Percentiles rank a stretch among this genome's conserved stretches.
These are phyloP conservation scores for Verticillium nubilum DNA, from an alignment of 2,329 filamentous ascomycete species.

Conservation along the genomic window DNA sequence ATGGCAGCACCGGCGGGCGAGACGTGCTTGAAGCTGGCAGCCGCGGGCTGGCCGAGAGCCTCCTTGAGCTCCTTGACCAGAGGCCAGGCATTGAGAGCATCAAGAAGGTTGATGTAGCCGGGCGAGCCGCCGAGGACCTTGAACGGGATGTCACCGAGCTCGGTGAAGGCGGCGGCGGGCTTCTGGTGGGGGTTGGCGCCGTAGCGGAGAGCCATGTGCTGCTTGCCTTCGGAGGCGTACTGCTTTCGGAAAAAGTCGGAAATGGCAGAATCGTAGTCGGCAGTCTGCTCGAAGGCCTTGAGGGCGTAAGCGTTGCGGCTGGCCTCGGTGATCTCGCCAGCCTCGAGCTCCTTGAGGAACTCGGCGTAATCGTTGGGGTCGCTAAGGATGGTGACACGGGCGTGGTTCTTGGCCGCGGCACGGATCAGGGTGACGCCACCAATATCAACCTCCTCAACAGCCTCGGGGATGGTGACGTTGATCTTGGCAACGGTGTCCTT, in stretches of 20 bases:
- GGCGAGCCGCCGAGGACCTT: constrained; percentile 86
- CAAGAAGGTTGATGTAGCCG: constrained; percentile 95
- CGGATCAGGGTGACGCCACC: constrained; percentile 94
- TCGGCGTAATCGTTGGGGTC: constrained; percentile 91
- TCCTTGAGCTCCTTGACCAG: constrained; percentile 93
- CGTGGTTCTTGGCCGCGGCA: constrained; percentile 96
- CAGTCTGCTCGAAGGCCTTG: constrained; percentile 98
- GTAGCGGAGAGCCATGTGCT: constrained; percentile 84
- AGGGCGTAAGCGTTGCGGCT: constrained; percentile 87
- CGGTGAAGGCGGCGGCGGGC: constrained; percentile 79
- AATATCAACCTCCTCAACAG: constrained; percentile 98
- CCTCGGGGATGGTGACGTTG: constrained; percentile 93
- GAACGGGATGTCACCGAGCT: constrained; percentile 76
- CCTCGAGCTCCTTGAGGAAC: constrained; percentile 85
- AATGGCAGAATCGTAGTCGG: constrained; percentile 93
- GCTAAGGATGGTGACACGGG: constrained; percentile 89
- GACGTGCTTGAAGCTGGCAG: constrained; percentile 98
- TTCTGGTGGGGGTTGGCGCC: constrained; percentile 98
- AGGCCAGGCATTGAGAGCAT: constrained; percentile 94
- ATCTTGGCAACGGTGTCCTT: constrained; percentile 97
- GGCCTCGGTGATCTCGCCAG: constrained; percentile 78
- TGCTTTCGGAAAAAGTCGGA: constrained; percentile 96
- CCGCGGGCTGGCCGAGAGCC: constrained; percentile 81
- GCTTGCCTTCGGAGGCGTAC: constrained; percentile 79
- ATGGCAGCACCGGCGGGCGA: constrained; percentile 95